Base-by-base conservation (phyloP, 352 stramenopile genomes). In the Globisporangium cystogenes region DNA sequence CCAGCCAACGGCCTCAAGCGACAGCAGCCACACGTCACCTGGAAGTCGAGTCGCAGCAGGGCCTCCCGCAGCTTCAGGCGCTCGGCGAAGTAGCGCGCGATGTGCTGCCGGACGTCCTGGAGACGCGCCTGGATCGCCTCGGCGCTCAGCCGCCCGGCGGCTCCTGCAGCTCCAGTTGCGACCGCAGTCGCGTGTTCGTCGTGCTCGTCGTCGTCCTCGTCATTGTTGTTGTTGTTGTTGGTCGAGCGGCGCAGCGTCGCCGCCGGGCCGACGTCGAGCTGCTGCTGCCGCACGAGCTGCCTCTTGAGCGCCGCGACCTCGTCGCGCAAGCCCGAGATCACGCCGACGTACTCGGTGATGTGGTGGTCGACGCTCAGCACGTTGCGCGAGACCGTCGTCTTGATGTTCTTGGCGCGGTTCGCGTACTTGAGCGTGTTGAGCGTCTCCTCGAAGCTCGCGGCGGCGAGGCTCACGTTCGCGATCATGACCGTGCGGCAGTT, bases 361-460 rank as follows among this genome's bases (percentile, higher is more conserved):
- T 93, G 68, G 60, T 96, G 82, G 47, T 96, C 90, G 0, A 95
- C 76, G 33, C 83, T 86, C 15, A 97, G 71, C 2, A 96, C 82
- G 54, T 98, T 98, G 41, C 65, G 60, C 42, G 68, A 75, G 24
- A 96, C 73, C 3, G 85, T 96, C 8, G 89, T 97, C 65, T 97
- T 96, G 64, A 99, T 99, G 61, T 99, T 99, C 75, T 99, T 99
- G 37, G 98, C 97, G 15, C 97, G 90, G 62, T 98, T 98, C 6
- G 96, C 96, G 67, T 99, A 99, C 57, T 98, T 94, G 18, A 99
- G 80, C 46, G 97, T 99, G 42, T 96, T 98, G 4, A 99, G 68
- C 4, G 96, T 99, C 76, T 99, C 98, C 60, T 93, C 82, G 58
- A 95, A 90, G 50, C 83, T 93, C 14, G 76, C 74, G 0, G 72